Base-by-base conservation (phyloP, 768 basidiomycete genomes). In the Candolleomyces efflorescens region DNA sequence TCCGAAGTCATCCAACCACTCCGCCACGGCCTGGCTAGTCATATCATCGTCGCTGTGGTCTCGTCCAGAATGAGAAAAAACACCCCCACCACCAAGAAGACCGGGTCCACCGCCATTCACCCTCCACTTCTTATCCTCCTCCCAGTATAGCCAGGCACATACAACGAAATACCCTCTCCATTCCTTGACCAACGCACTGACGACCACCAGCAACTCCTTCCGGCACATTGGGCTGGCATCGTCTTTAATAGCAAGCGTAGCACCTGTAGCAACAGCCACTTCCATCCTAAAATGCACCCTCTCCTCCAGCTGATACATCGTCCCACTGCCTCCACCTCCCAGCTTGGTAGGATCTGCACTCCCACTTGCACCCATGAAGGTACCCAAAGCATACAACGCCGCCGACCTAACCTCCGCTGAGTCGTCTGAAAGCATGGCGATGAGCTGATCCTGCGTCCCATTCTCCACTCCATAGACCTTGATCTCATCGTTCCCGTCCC, bases 221-320 rank as follows among this genome's bases (percentile, higher is more conserved):
- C 96, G 79, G 11, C 95, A 96, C 87, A 97, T 92, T 0, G 97
- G 96, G 58, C 91, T 93, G 1, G 93, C 97, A 68, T 99, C 97
- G 55, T 92, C 92, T 69, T 92, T 90, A 54, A 92, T 89, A 9
- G 89, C 88, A 45, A 98, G 81, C 9, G 91, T 87, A 2, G 92
- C 90, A 22, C 90, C 91, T 11, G 92, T 96, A 6, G 88, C 92
- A 20, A 98, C 84, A 4, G 92, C 92, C 0, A 97, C 90, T 69
- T 98, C 96, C 82, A 95, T 84, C 63, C 87, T 80, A 69, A 92
- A 88, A 67, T 91, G 92, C 22, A 83, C 81, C n/a, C 84, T 76
- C 66, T 91, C 90, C 52, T 90, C 87, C 0, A 89, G 75, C 56
- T 89, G 87, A 59, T 81, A 78, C 80, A 82, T 92, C 3, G 86